Percentiles rank a stretch among this genome's conserved stretches.
Evolutionary conservation across 495 filamentous ascomycete genomes (phyloP).

Genomic region (Aspergillus biplanus): DNA sequence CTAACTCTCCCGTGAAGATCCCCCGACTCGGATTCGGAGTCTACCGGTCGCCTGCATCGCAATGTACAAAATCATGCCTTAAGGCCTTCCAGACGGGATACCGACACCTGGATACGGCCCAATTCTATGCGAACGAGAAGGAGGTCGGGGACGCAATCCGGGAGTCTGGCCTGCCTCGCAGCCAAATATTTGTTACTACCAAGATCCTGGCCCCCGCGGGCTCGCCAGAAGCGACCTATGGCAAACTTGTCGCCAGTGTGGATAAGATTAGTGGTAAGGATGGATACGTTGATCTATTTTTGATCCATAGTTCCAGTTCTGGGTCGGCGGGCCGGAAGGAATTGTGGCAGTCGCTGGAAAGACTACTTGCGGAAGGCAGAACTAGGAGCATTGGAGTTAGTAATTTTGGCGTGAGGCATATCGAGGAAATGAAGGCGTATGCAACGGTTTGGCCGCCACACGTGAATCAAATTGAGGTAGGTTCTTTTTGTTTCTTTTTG

Average conservation of each 20-base stretch:
- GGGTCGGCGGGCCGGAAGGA: conserved; percentile 57
- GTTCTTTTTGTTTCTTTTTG: conserved; percentile 16
- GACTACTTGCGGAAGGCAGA: conserved; percentile 57
- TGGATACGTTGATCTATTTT: conserved; percentile 71
- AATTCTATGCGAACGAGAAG: conserved; percentile 69
- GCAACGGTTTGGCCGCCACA: conserved; percentile 66
- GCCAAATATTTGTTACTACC: conserved; percentile 67
- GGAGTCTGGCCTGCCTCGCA: conserved; percentile 54
- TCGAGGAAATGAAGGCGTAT: conserved; percentile 64
- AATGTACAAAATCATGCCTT: conserved; percentile 59
- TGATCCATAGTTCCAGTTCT: conserved; percentile 65
- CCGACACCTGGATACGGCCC: conserved; percentile 74
- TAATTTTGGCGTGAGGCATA: conserved; percentile 66
- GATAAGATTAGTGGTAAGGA: conserved; percentile 60
- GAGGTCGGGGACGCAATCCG: conserved; percentile 67
- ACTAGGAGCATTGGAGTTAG: conserved; percentile 69
- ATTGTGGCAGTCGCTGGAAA: conserved; percentile 70
- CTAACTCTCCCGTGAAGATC: conserved; percentile 56
- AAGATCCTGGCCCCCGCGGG: conserved; percentile 63
- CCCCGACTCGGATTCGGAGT: conserved; percentile 78
- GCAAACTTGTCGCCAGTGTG: conserved; percentile 62
- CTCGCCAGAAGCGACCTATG: conserved; percentile 61
- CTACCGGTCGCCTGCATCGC: conserved; percentile 56
- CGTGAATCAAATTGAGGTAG: conserved; percentile 72
- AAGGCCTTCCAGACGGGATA: conserved; percentile 67